A percentile compares a stretch with the other conserved stretches of the same genome.
Evolutionary conservation across 2,329 filamentous ascomycete genomes (phyloP).

Genomic region (Xylariaceae sp.): DNA sequence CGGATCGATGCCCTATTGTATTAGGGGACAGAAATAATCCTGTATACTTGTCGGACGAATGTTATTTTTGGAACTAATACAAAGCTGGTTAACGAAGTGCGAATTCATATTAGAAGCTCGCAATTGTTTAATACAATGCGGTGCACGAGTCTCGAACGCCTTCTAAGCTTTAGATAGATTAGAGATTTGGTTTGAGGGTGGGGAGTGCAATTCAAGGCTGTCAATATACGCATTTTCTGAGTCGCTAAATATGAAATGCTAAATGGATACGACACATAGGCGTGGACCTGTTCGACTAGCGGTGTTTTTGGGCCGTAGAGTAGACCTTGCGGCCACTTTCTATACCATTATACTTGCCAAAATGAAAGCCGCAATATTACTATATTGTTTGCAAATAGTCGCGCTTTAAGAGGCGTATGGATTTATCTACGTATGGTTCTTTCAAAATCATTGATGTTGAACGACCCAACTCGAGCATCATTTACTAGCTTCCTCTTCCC

Average conservation of each 20-base stretch:
- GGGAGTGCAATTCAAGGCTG: slow-evolving; percentile 76
- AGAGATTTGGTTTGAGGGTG: slow-evolving; percentile 46
- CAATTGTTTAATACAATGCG: slow-evolving; percentile 66
- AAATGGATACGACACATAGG: slow-evolving; percentile 27
- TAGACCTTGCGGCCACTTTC: too few relatives aligned
- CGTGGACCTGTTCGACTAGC: slow-evolving; percentile 60
- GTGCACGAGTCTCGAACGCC: slow-evolving; percentile 70
- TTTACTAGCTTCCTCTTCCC: too few relatives aligned
- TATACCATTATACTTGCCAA: too few relatives aligned
- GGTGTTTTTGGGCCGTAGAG: slow-evolving; percentile 67
- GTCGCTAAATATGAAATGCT: slow-evolving; percentile 48
- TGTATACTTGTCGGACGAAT: slow-evolving; percentile 67
- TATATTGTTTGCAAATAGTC: too few relatives aligned
- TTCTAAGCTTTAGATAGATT: slow-evolving; percentile 69
- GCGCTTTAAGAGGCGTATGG: too few relatives aligned
- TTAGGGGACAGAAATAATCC: slow-evolving; percentile 71
- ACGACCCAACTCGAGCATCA: too few relatives aligned
- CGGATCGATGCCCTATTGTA: slow-evolving; percentile 64
- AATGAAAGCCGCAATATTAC: too few relatives aligned
- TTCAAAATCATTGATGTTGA: too few relatives aligned
- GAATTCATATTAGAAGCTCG: slow-evolving; percentile 80
- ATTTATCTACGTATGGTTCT: too few relatives aligned
- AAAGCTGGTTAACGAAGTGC: slow-evolving; percentile 59
- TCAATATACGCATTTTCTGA: slow-evolving; percentile 59
- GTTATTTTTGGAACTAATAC: slow-evolving; percentile 36